These are phyloP conservation scores for Umbelopsis vinacea DNA, from an alignment of 192 early-diverging fungal species.

Conservation along the genomic window DNA sequence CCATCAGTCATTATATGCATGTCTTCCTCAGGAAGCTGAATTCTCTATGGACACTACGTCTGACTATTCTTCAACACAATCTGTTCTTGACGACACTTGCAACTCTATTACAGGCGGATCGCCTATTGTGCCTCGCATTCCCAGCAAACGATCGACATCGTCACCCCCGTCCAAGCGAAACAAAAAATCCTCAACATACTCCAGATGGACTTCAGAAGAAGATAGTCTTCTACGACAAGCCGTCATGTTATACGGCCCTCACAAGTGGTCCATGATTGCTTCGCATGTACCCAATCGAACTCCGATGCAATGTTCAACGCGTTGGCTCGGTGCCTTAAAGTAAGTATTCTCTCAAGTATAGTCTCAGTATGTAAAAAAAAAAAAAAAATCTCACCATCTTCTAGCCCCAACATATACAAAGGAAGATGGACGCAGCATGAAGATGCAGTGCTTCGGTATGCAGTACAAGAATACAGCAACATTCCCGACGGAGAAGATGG, in stretches of 20 bases:
- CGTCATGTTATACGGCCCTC: slow-evolving; percentile 48
- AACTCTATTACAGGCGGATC: background rate
- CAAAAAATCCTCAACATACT: slow-evolving; percentile 48
- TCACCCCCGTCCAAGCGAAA: slow-evolving; percentile 30
- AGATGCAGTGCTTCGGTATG: slow-evolving; percentile 45
- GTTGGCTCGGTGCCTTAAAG: slow-evolving; percentile 55
- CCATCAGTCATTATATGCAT: background rate
- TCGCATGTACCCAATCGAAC: slow-evolving; percentile 54
- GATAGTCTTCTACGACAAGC: slow-evolving; percentile 47
- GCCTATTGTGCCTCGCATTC: background rate
- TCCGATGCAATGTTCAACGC: slow-evolving; percentile 57
- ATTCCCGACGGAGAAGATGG: slow-evolving; percentile 42
- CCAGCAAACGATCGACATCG: background rate
- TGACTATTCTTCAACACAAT: slow-evolving; percentile 5
- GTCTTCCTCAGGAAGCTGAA: slow-evolving; percentile 7
- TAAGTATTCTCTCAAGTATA: slow-evolving; percentile 4
- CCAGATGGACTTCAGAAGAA: slow-evolving; percentile 52
- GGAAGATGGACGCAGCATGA: slow-evolving; percentile 55
- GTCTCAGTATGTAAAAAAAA: background rate
- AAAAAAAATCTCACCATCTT: background rate
- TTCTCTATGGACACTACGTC: background rate
- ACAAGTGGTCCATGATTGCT: slow-evolving; percentile 54
- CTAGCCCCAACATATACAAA: slow-evolving; percentile 55
- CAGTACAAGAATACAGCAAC: slow-evolving; percentile 48
- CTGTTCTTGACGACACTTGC: background rate